Evolutionary conservation across 495 filamentous ascomycete species (phyloP).

Genomic region (Parachaetomium inaequale): DNA sequence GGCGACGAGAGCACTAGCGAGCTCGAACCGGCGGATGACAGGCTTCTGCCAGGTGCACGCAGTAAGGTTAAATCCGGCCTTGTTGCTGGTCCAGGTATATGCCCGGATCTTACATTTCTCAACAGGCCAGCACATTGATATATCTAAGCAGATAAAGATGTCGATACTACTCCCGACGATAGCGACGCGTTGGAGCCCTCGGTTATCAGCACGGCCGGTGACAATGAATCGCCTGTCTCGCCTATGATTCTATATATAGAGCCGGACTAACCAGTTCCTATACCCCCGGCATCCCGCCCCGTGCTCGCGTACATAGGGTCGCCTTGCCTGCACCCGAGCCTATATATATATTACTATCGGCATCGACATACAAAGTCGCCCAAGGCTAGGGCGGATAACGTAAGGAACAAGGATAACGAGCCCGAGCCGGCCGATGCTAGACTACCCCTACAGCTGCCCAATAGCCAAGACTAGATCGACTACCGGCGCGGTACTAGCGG

Average conservation of each 20-base stretch:
- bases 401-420: not conserved
- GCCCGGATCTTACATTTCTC: conserved; percentile 22
- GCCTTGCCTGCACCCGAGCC: not conserved
- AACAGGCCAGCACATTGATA: conserved; percentile 17
- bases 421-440: too few relatives aligned
- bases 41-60: not conserved
- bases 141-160: conserved; percentile 23
- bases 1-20: conserved; percentile 14
- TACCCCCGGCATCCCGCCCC: not conserved
- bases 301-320: not conserved
- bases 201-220: not conserved
- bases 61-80: not conserved
- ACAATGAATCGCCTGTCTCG: not conserved
- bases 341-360: not conserved
- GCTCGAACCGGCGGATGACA: conserved; percentile 14
- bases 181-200: conserved; percentile 18
- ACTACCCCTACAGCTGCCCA: not conserved
- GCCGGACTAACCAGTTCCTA: not conserved
- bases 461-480: conserved; percentile 4
- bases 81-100: conserved; percentile 16
- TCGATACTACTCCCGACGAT: conserved; percentile 21
- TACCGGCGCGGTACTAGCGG: not conserved
- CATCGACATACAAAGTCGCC: not conserved
- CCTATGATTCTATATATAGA: not conserved
- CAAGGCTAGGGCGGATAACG: not conserved